These are phyloP conservation scores for Agaricus blazei DNA, from an alignment of 768 basidiomycete species.

Conservation along the genomic window DNA sequence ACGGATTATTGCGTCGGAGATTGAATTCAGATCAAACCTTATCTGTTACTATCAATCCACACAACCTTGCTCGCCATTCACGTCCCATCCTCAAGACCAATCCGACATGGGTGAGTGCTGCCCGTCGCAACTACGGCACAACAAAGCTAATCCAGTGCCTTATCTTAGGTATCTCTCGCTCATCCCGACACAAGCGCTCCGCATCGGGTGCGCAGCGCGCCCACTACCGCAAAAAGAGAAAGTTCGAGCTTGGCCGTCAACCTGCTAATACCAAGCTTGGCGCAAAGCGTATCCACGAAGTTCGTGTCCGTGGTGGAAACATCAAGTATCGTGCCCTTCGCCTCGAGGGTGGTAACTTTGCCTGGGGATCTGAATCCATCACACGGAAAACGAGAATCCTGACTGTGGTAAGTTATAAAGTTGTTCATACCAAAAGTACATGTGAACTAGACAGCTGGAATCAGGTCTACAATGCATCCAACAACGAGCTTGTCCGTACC, in stretches of 20 bases:
- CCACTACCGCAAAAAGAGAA: constrained; percentile 99
- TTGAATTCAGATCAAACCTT: constrained; percentile 36
- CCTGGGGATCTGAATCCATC: constrained; percentile 93
- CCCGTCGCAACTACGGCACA: constrained; percentile 15
- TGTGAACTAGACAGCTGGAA: not conserved
- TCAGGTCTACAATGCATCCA: constrained; percentile 97
- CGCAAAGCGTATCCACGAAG: constrained; percentile 89
- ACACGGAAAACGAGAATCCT: constrained; percentile 97
- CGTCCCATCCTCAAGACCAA: constrained; percentile 63
- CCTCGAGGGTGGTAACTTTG: constrained; percentile 96
- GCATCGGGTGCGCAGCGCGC: constrained; percentile 88
- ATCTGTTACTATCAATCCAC: constrained; percentile 48
- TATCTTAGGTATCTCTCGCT: constrained; percentile 85
- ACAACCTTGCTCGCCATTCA: constrained; percentile 38
- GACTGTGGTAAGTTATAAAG: constrained; percentile 71
- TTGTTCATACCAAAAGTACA: not conserved
- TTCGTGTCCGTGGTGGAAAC: constrained; percentile 95
- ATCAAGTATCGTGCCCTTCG: constrained; percentile 93
- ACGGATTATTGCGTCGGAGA: constrained; percentile 25
- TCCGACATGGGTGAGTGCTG: constrained; percentile 70
- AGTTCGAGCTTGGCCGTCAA: constrained; percentile 99
- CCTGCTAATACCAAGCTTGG: constrained; percentile 97
- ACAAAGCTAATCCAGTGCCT: constrained; percentile 11
- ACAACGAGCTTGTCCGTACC: constrained; percentile 99
- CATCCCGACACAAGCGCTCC: constrained; percentile 96